These are phyloP conservation scores for Athelia psychrophila DNA, from an alignment of 1,284 basidiomycete genomes.

Conservation along the genomic window DNA sequence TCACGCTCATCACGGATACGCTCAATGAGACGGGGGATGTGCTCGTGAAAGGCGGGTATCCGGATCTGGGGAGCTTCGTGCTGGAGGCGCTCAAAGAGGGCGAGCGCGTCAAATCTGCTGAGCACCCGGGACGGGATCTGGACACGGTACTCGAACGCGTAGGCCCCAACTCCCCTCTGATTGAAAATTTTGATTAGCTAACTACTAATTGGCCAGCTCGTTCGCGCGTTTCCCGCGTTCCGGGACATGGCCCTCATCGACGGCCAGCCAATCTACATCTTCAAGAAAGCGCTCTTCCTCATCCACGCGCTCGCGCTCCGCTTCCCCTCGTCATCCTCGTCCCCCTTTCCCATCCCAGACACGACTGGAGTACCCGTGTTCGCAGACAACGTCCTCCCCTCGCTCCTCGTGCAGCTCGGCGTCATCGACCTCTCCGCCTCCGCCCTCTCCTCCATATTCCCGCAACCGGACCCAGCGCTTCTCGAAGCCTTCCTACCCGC, in stretches of 20 bases:
- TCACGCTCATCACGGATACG: conserved; percentile 60
- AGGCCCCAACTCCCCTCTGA: conserved; percentile 18
- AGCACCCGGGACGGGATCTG: conserved; percentile 35
- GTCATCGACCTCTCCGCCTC: conserved; percentile 62
- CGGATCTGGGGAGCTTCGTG: conserved; percentile 74
- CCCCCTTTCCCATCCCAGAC: conserved; percentile 60
- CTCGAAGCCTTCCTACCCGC: conserved; percentile 36
- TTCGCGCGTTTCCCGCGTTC: conserved; percentile 73
- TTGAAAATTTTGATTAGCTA: conserved; percentile 5
- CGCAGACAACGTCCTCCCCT: conserved; percentile 85
- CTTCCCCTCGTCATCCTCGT: conserved; percentile 47
- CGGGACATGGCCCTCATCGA: conserved; percentile 67
- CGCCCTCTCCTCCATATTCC: conserved; percentile 33
- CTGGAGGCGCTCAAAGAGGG: conserved; percentile 60
- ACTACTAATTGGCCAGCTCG: conserved; percentile 45
- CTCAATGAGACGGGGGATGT: conserved; percentile 74
- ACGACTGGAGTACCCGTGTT: conserved; percentile 70
- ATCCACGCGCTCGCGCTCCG: conserved; percentile 67
- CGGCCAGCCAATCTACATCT: conserved; percentile 70
- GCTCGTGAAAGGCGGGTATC: conserved; percentile 58
- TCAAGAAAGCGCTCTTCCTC: conserved; percentile 88
- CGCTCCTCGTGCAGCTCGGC: conserved; percentile 75
- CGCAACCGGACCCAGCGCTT: conserved; percentile 45
- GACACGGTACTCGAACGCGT: conserved; percentile 69
- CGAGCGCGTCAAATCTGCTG: conserved; percentile 34